Percentiles rank a stretch among this genome's conserved stretches.
phyloP scores from a whole-genome alignment of 768 basidiomycete genomes.

The Brasilioporus rufonigricans region DNA sequence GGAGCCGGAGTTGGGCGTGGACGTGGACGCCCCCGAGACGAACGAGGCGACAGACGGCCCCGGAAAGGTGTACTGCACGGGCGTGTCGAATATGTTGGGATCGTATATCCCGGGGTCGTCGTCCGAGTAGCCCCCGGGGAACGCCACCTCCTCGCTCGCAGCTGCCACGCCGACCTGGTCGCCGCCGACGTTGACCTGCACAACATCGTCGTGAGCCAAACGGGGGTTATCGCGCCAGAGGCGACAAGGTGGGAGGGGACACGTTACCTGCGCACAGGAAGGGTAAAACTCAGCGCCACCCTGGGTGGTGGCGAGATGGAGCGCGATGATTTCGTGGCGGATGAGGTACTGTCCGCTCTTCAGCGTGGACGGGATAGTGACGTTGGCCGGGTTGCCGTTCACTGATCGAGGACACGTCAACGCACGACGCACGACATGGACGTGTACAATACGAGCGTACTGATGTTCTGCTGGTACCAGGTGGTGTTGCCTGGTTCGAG shows the following conservation, averaged over 20 bases:
- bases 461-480: conserved; percentile 53
- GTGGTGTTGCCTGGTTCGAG: background rate
- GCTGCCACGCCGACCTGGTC: conserved; percentile 21
- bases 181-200: conserved; percentile 38
- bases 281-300: conserved; percentile 52
- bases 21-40: conserved; percentile 22
- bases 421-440: background rate
- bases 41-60: conserved; percentile 50
- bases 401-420: conserved; percentile 26
- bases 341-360: conserved; percentile 70
- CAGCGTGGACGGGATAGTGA: conserved; percentile 49
- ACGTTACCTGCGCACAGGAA: conserved; percentile 41
- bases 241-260: conserved; percentile 76
- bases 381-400: conserved; percentile 38
- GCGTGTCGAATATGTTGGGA: conserved; percentile 37
- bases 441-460: conserved; percentile 35
- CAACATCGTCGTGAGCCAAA: no score
- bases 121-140: background rate
- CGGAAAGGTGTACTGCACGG: conserved; percentile 45
- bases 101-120: conserved; percentile 32
- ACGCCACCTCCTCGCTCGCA: background rate
- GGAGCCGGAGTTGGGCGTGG: conserved; percentile 13
- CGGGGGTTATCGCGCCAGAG: conserved; percentile 22
- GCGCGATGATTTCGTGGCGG: conserved; percentile 73
- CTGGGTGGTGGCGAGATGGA: conserved; percentile 53